These are phyloP conservation scores for Sporothrix brunneoviolacea DNA, from an alignment of 2,329 filamentous ascomycete genomes.

Conservation along the genomic window DNA sequence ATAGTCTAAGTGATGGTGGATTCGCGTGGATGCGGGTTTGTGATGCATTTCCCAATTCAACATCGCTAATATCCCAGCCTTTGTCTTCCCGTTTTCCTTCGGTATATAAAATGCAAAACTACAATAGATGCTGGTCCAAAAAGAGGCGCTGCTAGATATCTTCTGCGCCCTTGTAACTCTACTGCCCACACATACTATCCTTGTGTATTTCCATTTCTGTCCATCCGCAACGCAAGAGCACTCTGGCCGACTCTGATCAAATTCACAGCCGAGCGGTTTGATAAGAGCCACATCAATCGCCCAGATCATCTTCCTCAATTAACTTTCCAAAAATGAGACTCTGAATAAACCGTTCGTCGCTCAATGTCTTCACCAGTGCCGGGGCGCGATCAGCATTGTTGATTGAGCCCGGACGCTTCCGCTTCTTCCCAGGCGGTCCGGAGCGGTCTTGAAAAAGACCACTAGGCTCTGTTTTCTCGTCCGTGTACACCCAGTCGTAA, in stretches of 20 bases:
- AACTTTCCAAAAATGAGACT: constrained; percentile 81
- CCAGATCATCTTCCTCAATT: constrained; percentile 53
- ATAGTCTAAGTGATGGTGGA: no score
- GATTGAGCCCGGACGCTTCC: constrained; percentile 35
- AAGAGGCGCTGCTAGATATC: background rate
- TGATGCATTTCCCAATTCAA: no score
- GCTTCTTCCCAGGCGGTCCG: constrained; percentile 25
- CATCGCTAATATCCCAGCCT: no score
- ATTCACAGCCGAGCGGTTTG: no score
- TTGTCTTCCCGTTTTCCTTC: background rate
- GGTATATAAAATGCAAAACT: background rate
- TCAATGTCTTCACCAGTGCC: constrained; percentile 54
- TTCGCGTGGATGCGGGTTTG: no score
- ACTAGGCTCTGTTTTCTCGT: constrained; percentile 45
- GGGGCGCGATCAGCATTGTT: constrained; percentile 26
- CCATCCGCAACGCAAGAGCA: no score
- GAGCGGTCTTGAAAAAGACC: constrained; percentile 6
- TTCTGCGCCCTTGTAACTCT: no score
- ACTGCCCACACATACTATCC: no score
- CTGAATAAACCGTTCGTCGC: constrained; percentile 84
- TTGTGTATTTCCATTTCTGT: no score
- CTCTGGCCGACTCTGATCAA: no score
- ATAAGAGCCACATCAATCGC: constrained; percentile 6
- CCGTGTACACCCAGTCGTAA: constrained; percentile 77
- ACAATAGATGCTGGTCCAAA: background rate